Evolutionary conservation across 1,284 basidiomycete species (phyloP).

Genomic region (Ganoderma leucocontextum): DNA sequence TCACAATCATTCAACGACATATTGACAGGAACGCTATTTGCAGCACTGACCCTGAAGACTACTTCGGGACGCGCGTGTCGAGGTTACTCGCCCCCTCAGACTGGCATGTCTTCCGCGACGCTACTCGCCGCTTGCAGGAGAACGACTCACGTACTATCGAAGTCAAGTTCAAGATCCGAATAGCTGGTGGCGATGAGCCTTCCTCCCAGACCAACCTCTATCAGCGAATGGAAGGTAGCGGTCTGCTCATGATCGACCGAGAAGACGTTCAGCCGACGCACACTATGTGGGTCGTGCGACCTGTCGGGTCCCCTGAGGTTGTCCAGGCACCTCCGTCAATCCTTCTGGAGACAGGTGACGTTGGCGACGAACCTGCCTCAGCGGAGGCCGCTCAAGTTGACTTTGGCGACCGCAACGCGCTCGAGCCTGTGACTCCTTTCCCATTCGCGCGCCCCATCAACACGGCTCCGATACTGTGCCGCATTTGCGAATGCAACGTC

Average conservation of each 20-base stretch:
- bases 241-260: conserved; percentile 97
- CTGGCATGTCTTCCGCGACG: conserved; percentile 87
- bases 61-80: conserved; percentile 85
- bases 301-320: conserved; percentile 75
- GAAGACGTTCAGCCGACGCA: conserved; percentile 89
- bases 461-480: conserved; percentile 91
- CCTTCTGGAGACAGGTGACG: conserved; percentile 63
- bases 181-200: conserved; percentile 63
- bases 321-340: conserved; percentile 67
- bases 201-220: conserved; percentile 62
- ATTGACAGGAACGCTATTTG: background rate
- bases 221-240: conserved; percentile 96
- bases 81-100: conserved; percentile 87
- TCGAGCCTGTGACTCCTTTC: conserved; percentile 69
- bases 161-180: conserved; percentile 86
- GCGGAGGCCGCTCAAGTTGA: conserved; percentile 45
- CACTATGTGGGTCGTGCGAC: conserved; percentile 99
- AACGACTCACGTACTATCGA: conserved; percentile 97
- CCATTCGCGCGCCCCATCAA: conserved; percentile 81
- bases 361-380: conserved; percentile 52
- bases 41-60: conserved; percentile 86
- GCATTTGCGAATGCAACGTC: conserved; percentile 97
- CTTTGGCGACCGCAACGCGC: conserved; percentile 40
- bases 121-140: conserved; percentile 85
- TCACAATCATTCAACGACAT: background rate